These are phyloP conservation scores for Monilinia polystroma DNA, from an alignment of 2,329 filamentous ascomycete genomes.

Conservation along the genomic window DNA sequence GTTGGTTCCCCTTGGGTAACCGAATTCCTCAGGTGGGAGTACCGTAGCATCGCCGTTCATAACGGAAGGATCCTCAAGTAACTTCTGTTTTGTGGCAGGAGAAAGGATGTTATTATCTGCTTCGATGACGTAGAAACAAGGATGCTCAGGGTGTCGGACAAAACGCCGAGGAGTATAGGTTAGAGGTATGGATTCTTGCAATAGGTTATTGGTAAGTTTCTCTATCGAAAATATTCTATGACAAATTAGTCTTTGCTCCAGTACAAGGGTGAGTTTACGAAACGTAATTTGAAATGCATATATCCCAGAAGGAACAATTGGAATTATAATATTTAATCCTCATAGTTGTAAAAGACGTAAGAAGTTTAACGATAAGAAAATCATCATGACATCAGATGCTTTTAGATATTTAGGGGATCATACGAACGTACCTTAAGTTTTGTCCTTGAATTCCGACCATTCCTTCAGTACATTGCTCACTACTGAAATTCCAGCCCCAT, in stretches of 20 bases:
- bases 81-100: constrained; percentile 69
- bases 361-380: constrained; percentile 45
- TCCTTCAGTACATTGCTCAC: constrained; percentile 88
- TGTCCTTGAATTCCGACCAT: constrained; percentile 92
- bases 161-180: constrained; percentile 89
- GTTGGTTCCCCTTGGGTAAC: constrained; percentile 77
- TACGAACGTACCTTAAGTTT: constrained; percentile 69
- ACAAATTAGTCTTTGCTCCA: constrained; percentile 40
- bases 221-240: constrained; percentile 87
- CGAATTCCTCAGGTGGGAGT: constrained; percentile 79
- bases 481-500: constrained; percentile 95
- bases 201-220: constrained; percentile 78
- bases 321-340: constrained; percentile 60
- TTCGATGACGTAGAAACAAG: constrained; percentile 91
- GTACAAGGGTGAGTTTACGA: not conserved
- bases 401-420: constrained; percentile 25
- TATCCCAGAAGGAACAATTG: constrained; percentile 98
- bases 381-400: constrained; percentile 42
- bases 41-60: constrained; percentile 71
- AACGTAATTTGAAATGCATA: constrained; percentile 30
- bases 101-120: constrained; percentile 90
- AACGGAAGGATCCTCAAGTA: constrained; percentile 69
- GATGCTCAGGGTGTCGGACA: constrained; percentile 80
- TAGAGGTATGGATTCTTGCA: constrained; percentile 82
- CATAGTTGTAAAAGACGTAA: constrained; percentile 42